Base-by-base conservation (phyloP, 345 rosid species). In the Citrus unshiu region DNA sequence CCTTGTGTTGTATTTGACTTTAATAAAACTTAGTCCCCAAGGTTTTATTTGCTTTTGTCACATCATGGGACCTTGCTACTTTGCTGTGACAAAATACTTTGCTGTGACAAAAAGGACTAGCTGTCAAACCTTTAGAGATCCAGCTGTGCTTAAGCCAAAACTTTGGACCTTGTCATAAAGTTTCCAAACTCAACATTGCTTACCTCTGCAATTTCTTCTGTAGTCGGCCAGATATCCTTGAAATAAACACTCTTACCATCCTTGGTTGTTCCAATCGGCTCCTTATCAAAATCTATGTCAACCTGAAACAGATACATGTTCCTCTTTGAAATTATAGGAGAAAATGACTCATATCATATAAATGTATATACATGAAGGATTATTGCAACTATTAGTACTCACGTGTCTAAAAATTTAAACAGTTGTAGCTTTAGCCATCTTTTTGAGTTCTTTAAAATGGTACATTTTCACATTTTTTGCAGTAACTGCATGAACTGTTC, bases 141-240 rank as follows among this genome's bases (percentile, higher is more conserved):
- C 22, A 10, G 70, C 49, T 22, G 27, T 66, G 37, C 22, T 66
- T 66, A 66, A 66, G 46, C 25, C 37, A 34, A 66, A 35, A 35
- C 70, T 66, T 13, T 12, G 46, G 3, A 66, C 24, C 43, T 32
- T 2, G 22, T 1, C 21, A 12, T 66, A 66, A 34, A 66, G 3
- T 66, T 8, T 65, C 27, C 59, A 69, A 40, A 71, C 22, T 37
- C 30, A 56, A 72, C 32, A 71, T n/a, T 37, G 25, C 54, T 57
- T 85, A 96, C 99, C 98, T 94, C 89, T 65, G 98, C 95, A 73
- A 96, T 82, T 92, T 96, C 99, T 64, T 92, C 91, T 0, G 91
- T 86, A 10, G 98, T 78, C 64, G 99, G 99, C 99, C 99, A 96
- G 84, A 96, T 90, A 76, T 96, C 99, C 88, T 64, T 93, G 81